phyloP scores from a whole-genome alignment of 257 asterid species.

The Fraxinus cuspidata region DNA sequence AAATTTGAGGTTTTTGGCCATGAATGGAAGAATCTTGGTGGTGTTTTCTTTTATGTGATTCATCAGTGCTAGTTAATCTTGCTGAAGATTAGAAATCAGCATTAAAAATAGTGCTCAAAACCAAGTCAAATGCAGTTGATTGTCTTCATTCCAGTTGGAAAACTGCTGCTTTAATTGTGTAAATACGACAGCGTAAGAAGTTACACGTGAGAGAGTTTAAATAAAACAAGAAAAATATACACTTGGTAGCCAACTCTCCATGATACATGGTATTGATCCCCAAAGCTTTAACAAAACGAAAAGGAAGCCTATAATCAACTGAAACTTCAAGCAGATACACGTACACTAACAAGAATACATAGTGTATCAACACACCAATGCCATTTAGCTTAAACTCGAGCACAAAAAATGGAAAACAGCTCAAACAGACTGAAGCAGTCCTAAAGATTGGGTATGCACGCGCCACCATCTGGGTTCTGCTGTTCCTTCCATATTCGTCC shows the following conservation, averaged over 20 bases:
- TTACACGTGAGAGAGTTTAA: not conserved
- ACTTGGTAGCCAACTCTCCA: constrained; percentile 1
- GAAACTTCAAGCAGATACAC: constrained; percentile 20
- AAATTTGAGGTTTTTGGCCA: not conserved
- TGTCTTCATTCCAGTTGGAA: not conserved
- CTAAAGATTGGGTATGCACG: constrained; percentile 77
- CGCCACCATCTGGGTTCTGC: constrained; percentile 70
- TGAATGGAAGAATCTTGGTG: not conserved
- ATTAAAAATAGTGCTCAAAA: not conserved
- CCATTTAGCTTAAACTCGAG: constrained; percentile 20
- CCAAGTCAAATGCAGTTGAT: not conserved
- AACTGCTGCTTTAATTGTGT: not conserved
- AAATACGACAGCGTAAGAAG: not conserved
- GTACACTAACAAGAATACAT: constrained; percentile 25
- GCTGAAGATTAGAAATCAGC: not conserved
- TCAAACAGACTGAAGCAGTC: constrained; percentile 31
- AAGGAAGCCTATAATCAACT: not conserved
- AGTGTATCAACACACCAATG: constrained; percentile 7
- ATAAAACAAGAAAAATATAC: not conserved
- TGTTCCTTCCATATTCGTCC: constrained; percentile 90
- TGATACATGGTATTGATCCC: constrained; percentile 4
- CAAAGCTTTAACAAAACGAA: constrained; percentile 10
- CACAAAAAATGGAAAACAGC: constrained; percentile 1
- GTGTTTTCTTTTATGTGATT: not conserved
- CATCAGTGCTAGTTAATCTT: not conserved